Conservation (phyloP, 164 flowering plant genomes). For the Cinnamomum chago region DNA sequence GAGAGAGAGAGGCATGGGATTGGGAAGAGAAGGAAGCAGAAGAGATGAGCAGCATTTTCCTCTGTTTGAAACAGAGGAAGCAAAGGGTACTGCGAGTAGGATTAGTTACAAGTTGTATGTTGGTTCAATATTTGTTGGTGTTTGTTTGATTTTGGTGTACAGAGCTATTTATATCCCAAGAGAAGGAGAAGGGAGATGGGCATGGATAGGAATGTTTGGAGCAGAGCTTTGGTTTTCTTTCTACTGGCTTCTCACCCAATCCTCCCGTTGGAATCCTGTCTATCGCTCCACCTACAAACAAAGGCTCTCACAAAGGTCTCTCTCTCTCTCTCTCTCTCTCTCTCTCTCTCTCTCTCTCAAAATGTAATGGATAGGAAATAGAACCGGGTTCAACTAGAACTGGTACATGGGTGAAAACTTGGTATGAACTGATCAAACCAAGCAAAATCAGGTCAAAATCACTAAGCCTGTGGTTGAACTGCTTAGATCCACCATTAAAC, state of each 20-base stretch:
- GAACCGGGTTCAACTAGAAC: no score
- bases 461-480: no score
- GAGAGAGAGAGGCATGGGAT: neutral
- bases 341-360: neutral
- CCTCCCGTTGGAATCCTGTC: conserved; percentile 30
- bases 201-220: conserved; percentile 38
- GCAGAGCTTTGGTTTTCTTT: conserved; percentile 42
- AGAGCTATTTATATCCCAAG: conserved; percentile 25
- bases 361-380: neutral
- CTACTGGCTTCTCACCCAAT: conserved; percentile 29
- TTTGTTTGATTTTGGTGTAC: conserved; percentile 24
- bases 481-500: no score
- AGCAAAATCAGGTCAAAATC: no score
- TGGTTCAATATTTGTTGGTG: conserved; percentile 16
- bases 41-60: conserved; percentile 13
- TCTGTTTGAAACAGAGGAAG: conserved; percentile 27
- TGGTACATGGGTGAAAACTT: no score
- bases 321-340: neutral
- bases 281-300: conserved; percentile 32
- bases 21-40: neutral
- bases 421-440: no score
- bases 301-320: conserved; percentile 38
- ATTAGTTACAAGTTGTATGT: conserved; percentile 16
- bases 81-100: conserved; percentile 13
- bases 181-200: conserved; percentile 19